These are phyloP conservation scores for Corymbia citriodora DNA, from an alignment of 441 rosid species.

Conservation along the genomic window DNA sequence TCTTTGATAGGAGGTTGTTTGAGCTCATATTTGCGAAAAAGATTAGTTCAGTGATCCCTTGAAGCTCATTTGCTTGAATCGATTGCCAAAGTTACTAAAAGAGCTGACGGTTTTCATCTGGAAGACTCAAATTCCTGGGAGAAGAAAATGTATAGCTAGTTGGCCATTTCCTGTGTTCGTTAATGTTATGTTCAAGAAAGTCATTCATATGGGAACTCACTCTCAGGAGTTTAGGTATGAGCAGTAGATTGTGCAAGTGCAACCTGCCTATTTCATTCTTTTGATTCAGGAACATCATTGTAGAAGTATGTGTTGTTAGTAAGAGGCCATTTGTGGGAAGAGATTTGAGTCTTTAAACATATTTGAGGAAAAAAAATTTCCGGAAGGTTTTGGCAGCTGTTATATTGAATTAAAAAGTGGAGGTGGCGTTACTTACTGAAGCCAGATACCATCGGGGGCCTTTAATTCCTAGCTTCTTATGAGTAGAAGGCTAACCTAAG, in stretches of 20 bases:
- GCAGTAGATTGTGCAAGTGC: not conserved
- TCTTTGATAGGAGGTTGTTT: not conserved
- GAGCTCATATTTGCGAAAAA: not conserved
- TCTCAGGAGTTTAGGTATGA: not conserved
- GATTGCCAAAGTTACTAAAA: not conserved
- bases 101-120: not conserved
- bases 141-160: not conserved
- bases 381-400: not conserved
- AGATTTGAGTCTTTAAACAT: not conserved
- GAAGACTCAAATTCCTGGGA: not conserved
- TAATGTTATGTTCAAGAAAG: not conserved
- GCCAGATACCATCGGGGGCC: not conserved
- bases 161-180: not conserved
- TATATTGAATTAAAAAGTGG: not conserved
- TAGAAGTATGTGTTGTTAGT: not conserved
- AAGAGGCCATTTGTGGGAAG: not conserved
- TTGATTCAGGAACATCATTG: not conserved
- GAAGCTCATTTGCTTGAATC: not conserved
- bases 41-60: not conserved
- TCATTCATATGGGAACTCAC: not conserved
- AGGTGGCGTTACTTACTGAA: not conserved
- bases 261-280: not conserved
- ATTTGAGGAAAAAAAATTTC: not conserved
- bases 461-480: not conserved
- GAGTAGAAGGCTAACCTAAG: not conserved